Percentiles rank a stretch among this genome's conserved stretches.
Evolutionary conservation across 352 stramenopile species (phyloP).

Genomic region (Phytophthora kernoviae): DNA sequence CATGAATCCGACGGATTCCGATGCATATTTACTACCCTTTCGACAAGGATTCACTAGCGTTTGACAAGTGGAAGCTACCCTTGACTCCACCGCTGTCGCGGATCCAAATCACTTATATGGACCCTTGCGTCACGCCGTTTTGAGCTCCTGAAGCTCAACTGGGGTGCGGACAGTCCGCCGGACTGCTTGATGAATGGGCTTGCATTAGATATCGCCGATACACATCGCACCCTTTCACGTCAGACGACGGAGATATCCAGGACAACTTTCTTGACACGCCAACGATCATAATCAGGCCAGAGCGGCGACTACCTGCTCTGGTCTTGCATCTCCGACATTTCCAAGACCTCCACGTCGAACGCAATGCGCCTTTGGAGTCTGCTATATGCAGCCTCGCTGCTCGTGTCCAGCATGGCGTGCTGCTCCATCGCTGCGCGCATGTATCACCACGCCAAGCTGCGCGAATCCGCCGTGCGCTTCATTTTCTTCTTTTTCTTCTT

Average conservation of each 20-base stretch:
- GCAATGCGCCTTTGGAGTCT: slow-evolving; percentile 49
- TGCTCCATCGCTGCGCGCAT: slow-evolving; percentile 39
- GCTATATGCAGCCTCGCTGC: slow-evolving; percentile 46
- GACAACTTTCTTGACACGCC: not conserved
- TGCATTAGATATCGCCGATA: no score
- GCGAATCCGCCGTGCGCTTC: slow-evolving; percentile 49
- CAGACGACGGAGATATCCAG: not conserved
- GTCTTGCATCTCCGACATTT: not conserved
- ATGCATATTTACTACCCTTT: no score
- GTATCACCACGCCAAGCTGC: slow-evolving; percentile 42
- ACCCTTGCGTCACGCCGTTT: no score
- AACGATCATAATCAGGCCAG: not conserved
- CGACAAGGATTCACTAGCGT: no score
- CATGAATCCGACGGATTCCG: no score
- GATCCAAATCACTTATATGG: no score
- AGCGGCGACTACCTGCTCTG: not conserved
- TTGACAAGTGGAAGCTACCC: no score
- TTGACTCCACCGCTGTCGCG: no score
- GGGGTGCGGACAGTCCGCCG: no score
- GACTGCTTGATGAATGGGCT: no score
- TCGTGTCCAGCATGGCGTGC: slow-evolving; percentile 44
- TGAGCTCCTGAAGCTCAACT: no score
- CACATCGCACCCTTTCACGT: no score
- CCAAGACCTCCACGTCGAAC: not conserved
- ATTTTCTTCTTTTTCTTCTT: slow-evolving; percentile 67